Evolutionary conservation across 257 asterid genomes (phyloP), one percentile per base, ranked within the genome.

Genomic region (Jacaranda mimosifolia): DNA sequence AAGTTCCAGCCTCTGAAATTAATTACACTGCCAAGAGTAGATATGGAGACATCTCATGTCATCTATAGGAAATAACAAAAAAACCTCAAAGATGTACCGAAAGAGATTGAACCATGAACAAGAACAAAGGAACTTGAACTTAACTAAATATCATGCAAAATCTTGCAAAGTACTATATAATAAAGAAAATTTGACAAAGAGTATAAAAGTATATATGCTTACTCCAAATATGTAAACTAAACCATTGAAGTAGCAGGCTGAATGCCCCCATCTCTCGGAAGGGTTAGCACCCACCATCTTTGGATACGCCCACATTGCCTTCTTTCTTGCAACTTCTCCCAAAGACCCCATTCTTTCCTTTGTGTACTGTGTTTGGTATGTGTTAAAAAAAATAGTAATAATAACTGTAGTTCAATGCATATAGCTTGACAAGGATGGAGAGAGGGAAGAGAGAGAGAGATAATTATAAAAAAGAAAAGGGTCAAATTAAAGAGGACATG

Each of bases 261-360:
- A 93, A 84, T 95, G 98, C 57, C 99, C 99, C 99, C 99, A 95
- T 91, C 99, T 93, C 83, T 93, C 94, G 79, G 94, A 90, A 87
- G 97, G 98, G 77, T 78, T 83, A 63, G 88, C 81, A 46, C 97
- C 98, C 81, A 79, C 70, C 63, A 91, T 85, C 81, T 87, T 91
- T 38, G 98, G 99, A 79, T 79, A 85, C 38, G 85, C 46, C 98
- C 92, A 89, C 97, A 91, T 87, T 87, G 96, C 88, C 75, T 85
- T 90, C 77, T 84, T 91, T 80, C 80, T 83, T 78, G 77, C 75
- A 68, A 72, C 82, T 68, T 80, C 91, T 79, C 77, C 88, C 62
- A 87, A 81, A 85, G 95, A 94, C 9, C 88, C 97, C 97, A 90
- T 86, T 71, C 46, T 69, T 60, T 36, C 14, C 67, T 2, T 60